Conservation (phyloP, 2,329 filamentous ascomycete genomes). For the Thermothelomyces thermophilus region DNA sequence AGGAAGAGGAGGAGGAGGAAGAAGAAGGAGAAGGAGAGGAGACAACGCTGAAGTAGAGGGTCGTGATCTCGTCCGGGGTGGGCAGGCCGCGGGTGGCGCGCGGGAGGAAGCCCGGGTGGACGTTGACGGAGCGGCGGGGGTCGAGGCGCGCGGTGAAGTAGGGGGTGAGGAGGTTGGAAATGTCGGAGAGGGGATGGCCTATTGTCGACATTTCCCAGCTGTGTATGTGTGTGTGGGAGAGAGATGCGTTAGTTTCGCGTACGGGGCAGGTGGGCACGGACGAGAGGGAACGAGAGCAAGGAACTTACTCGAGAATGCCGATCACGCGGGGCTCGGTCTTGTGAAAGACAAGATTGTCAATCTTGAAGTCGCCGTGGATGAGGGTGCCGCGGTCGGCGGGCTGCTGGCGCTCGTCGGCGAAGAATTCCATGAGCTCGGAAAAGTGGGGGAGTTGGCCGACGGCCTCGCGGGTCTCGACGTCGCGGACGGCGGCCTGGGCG, state of each 20-base stretch:
- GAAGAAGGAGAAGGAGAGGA: conserved; percentile 6
- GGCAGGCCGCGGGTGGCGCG: conserved; percentile 55
- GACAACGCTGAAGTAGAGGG: conserved; percentile 39
- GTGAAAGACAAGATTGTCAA: conserved; percentile 85
- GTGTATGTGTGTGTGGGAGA: neutral
- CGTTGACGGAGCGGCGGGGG: conserved; percentile 24
- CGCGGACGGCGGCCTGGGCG: conserved; percentile 67
- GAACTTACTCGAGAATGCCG: conserved; percentile 73
- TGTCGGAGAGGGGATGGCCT: conserved; percentile 88
- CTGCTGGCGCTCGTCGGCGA: conserved; percentile 60
- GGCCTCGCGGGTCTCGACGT: conserved; percentile 66
- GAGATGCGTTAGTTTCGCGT: too few species aligned
- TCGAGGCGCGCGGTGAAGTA: conserved; percentile 36
- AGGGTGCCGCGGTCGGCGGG: conserved; percentile 72
- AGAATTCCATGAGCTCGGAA: conserved; percentile 71
- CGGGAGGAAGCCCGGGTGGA: conserved; percentile 50
- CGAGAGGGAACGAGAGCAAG: neutral
- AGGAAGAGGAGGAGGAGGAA: conserved; percentile 3
- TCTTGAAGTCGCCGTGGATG: conserved; percentile 96
- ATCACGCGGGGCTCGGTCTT: conserved; percentile 82
- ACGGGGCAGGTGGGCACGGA: too few species aligned
- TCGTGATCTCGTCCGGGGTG: conserved; percentile 28
- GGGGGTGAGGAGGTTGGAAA: conserved; percentile 67
- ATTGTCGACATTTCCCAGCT: conserved; percentile 97
- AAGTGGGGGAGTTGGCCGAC: conserved; percentile 84